Percentiles rank a stretch among this genome's conserved stretches.
Conservation (phyloP, 257 asterid genomes). For the Penstemon barbatus region DNA sequence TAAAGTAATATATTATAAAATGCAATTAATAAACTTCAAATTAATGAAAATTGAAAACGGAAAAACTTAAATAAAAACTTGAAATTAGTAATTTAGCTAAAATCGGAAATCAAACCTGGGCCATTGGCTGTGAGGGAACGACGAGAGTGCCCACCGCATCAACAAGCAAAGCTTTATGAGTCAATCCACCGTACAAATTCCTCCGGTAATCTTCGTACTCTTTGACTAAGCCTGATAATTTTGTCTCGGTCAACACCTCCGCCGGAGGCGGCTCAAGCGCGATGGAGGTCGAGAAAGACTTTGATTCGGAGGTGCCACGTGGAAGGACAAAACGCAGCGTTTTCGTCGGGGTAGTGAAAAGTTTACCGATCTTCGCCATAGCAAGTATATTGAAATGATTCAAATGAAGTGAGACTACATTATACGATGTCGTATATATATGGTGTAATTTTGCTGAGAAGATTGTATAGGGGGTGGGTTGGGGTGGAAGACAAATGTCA, state of each 20-base stretch:
- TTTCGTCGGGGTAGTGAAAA: slow-evolving; percentile 25
- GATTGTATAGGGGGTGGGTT: too few relatives aligned
- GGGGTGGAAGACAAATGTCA: too few relatives aligned
- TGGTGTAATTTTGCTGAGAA: neutral
- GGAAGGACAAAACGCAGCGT: slow-evolving; percentile 26
- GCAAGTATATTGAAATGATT: slow-evolving; percentile 7
- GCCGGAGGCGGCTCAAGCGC: slow-evolving; percentile 28
- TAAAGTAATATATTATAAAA: neutral
- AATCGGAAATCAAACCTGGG: slow-evolving; percentile 58
- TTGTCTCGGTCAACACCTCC: slow-evolving; percentile 40
- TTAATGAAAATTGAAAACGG: neutral
- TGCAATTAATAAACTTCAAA: neutral
- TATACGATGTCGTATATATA: slow-evolving; percentile 1
- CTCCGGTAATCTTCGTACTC: slow-evolving; percentile 94
- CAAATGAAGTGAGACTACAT: slow-evolving; percentile 23
- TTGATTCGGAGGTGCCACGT: slow-evolving; percentile 26
- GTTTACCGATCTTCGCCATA: slow-evolving; percentile 33
- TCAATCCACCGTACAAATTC: slow-evolving; percentile 79
- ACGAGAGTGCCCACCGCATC: slow-evolving; percentile 98
- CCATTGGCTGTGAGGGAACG: slow-evolving; percentile 96
- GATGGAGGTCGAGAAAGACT: slow-evolving; percentile 44
- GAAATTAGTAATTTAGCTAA: neutral
- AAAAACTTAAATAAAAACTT: neutral
- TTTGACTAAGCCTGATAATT: slow-evolving; percentile 52
- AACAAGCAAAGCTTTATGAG: slow-evolving; percentile 91